Base-by-base conservation (phyloP, 306 rosid genomes). In the Psophocarpus tetragonolobus region DNA sequence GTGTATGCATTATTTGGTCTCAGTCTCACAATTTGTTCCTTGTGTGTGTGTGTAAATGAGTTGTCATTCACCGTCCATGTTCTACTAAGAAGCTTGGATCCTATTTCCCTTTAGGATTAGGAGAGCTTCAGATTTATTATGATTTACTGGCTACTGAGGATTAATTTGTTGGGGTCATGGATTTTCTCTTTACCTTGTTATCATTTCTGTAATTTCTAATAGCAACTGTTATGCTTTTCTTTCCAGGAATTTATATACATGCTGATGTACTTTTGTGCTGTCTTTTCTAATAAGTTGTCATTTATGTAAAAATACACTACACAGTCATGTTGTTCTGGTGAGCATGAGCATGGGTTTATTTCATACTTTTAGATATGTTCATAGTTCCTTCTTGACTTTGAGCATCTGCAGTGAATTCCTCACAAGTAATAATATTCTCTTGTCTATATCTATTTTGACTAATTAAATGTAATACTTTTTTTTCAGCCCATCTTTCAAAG, bases 401-500 rank as follows among this genome's bases (percentile, higher is more conserved):
- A 74, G 68, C 80, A 18, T 68, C 68, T 70, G n/a, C 76, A 36
- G 29, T 77, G 70, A 69, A 50, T 64, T 71, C 48, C 35, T 79
- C 23, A 58, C 66, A 67, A 61, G 70, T 50, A 63, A 30, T 48
- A 18, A 60, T 74, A 69, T 77, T 80, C 74, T 53, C 81, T 79
- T 62, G 26, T 44, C 44, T n/a, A 23, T 36, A 13, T 73, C 56
- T 75, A 36, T 45, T 80, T 21, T 83, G 74, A 78, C 91, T 91
- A 45, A 88, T 74, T 74, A 71, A 80, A 62, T 68, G 21, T 83
- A 35, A 41, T 24, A 23, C 81, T 44, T 26, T 68, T 87, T 81
- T 87, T 87, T 74, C 93, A 96, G 99, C 98, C 97, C 62, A 96
- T 96, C 83, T 96, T 96, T 87, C 98, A 96, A 84, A 91, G 99